Evolutionary conservation across 78 protist species (phyloP).

Genomic region (Dictyostelium firmibasis): DNA sequence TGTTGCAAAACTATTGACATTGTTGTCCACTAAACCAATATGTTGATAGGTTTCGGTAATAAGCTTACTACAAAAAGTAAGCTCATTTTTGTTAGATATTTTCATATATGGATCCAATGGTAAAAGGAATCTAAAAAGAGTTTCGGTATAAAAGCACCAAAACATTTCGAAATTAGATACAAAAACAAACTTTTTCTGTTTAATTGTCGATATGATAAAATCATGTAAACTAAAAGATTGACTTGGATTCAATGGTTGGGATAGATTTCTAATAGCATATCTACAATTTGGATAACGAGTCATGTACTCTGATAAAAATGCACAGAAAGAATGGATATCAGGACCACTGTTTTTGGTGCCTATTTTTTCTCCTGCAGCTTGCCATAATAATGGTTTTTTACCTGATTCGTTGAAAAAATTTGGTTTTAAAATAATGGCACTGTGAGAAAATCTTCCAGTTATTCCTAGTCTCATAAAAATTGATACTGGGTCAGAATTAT

Average conservation of each 20-base stretch:
- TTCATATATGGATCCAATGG: not conserved
- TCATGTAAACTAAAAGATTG: not conserved
- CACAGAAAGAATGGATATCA: not conserved
- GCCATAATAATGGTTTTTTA: not conserved
- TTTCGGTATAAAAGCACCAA: not conserved
- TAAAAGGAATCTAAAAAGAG: not conserved
- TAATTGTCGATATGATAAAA: not conserved
- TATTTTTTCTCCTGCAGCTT: conserved; percentile 37
- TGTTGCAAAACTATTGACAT: not conserved
- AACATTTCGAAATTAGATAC: conserved; percentile 20
- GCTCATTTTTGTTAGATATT: not conserved
- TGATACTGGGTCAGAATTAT: not conserved
- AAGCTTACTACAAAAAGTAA: conserved; percentile 21
- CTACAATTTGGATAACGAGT: conserved; percentile 6
- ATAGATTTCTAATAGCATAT: not conserved
- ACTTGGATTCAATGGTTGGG: not conserved
- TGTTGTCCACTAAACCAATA: not conserved
- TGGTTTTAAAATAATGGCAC: not conserved
- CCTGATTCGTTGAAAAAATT: not conserved
- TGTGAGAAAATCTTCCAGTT: conserved; percentile 18
- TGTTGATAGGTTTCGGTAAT: conserved; percentile 16
- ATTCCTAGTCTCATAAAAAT: not conserved
- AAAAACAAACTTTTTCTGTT: not conserved
- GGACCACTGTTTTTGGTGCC: not conserved
- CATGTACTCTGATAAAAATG: not conserved